Conservation (phyloP, 805 yeast species). For the Crinitomyces ghanaensis region DNA sequence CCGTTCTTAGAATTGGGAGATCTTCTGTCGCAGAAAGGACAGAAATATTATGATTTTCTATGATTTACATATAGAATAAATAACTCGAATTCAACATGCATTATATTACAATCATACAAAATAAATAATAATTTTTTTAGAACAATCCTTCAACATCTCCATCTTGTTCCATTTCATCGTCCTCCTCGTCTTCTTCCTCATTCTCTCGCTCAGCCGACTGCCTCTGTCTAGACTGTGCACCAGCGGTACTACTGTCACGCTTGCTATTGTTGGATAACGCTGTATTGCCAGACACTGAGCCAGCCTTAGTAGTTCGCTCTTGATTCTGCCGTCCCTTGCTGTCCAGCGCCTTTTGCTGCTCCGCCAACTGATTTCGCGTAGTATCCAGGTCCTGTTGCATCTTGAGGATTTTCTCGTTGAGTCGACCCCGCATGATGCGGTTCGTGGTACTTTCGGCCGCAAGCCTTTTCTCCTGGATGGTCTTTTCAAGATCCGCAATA, state of each 20-base stretch:
- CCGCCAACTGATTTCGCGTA: slow-evolving; percentile 55
- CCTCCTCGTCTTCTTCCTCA: slow-evolving; percentile 25
- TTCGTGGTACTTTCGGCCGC: slow-evolving; percentile 61
- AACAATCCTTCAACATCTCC: slow-evolving; percentile 33
- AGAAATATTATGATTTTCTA: neutral
- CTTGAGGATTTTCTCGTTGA: slow-evolving; percentile 66
- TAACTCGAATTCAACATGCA: no score
- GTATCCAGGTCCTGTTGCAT: slow-evolving; percentile 72
- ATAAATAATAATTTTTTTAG: neutral
- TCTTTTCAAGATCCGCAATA: slow-evolving; percentile 65
- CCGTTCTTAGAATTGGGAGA: no score
- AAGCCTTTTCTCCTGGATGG: slow-evolving; percentile 61
- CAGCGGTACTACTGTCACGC: slow-evolving; percentile 28
- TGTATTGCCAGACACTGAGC: slow-evolving; percentile 23
- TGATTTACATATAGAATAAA: no score
- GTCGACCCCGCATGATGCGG: slow-evolving; percentile 78
- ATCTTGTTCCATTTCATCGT: slow-evolving; percentile 32
- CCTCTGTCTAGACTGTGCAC: slow-evolving; percentile 24
- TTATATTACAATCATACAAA: no score
- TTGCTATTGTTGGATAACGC: slow-evolving; percentile 18
- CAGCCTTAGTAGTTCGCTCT: slow-evolving; percentile 28
- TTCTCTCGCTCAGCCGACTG: slow-evolving; percentile 9
- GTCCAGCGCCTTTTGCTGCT: slow-evolving; percentile 15
- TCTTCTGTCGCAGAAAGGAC: neutral
- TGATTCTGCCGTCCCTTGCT: slow-evolving; percentile 24